Base-by-base conservation (phyloP, 2,329 filamentous ascomycete species). In the Ascochyta clinopodiicola region DNA sequence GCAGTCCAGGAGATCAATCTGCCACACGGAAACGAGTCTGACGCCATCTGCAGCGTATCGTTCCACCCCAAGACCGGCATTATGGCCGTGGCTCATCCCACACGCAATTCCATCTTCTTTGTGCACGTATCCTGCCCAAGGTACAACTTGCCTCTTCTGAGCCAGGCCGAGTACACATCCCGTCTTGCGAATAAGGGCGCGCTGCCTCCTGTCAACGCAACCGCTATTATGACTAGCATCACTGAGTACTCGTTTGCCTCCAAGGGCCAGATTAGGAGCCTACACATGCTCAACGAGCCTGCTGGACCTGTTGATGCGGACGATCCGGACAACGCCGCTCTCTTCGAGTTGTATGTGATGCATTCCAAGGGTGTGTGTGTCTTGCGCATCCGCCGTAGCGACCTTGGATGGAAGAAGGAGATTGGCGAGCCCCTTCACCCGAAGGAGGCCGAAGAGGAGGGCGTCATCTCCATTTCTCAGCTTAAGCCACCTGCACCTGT, bases 341-440 rank as follows among this genome's bases (percentile, higher is more conserved):
- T 97, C 13, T 98, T 99, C 69, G 95, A 99, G 79, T 83, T 99
- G 9, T 99, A 99, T 73, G 90, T 92, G 29, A 96, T 97, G 89
- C 94, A 99, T 76, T 97, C 95, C 10, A 96, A 92, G 78, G 95
- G 95, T 58, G 92, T 98, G n/a, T 93, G 93, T 17, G 94, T 91
- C 67, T 75, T 98, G 48, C 88, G 87, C 61, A 87, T 99, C 73
- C 94, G 90, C 74, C 91, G 94, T 72, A 86, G 88, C 46, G 94
- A 98, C 76, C 82, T 99, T 44, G 95, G 96, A 27, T 98, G 93
- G 93, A 89, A 88, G 65, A 86, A 87, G 65, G 91, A 97, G 59
- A 51, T 56, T 38, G 94, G 92, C 77, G 96, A 96, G 80, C 90
- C 96, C 48, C 81, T 96, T 35, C 81, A 88, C 49, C 84, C 89